Evolutionary conservation across 2,329 filamentous ascomycete species (phyloP).

Genomic region (Arthrobotrys sphaeroides): DNA sequence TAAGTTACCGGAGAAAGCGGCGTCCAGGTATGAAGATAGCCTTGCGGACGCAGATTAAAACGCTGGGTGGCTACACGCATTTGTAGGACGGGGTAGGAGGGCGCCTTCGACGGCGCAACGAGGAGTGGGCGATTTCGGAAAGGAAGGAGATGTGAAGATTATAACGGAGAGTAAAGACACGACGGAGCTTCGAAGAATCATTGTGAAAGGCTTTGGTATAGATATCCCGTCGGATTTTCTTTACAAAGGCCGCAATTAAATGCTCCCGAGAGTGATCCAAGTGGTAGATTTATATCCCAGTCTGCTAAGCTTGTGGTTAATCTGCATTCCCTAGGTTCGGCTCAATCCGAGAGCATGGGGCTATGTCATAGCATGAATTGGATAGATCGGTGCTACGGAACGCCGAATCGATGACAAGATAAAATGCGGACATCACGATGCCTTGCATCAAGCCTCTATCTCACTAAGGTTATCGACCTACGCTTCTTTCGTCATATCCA

Average conservation of each 20-base stretch:
- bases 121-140: neutral
- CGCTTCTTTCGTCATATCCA: conserved; percentile 16
- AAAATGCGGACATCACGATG: neutral
- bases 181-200: neutral
- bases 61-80: conserved; percentile 57
- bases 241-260: no score
- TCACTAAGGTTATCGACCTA: conserved; percentile 16
- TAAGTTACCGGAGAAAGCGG: conserved; percentile 59
- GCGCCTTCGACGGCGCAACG: conserved; percentile 38
- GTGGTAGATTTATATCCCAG: neutral
- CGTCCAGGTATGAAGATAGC: conserved; percentile 58
- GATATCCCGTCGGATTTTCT: neutral
- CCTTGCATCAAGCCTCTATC: neutral
- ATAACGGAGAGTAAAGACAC: neutral
- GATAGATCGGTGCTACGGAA: no score
- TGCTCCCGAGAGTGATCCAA: neutral
- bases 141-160: neutral
- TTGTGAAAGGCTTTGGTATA: neutral
- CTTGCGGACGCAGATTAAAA: conserved; percentile 59
- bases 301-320: neutral
- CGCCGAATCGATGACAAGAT: neutral
- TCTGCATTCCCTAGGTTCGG: no score
- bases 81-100: conserved; percentile 60
- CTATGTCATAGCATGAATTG: no score
- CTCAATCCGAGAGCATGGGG: no score